Evolutionary conservation across 805 yeast genomes (phyloP).

Genomic region (Suhomyces kilbournensis): DNA sequence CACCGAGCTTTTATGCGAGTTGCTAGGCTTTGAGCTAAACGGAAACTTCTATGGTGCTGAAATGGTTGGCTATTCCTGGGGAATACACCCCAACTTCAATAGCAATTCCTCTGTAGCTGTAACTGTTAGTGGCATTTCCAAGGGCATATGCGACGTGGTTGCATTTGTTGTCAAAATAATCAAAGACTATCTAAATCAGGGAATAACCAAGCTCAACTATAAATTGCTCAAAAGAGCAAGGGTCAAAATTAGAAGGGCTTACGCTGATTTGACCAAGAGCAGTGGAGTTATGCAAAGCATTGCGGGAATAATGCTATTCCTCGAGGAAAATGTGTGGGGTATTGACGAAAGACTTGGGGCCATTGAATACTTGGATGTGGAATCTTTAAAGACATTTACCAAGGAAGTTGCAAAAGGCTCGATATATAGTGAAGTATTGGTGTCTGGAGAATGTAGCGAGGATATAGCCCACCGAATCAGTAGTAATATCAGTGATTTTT

Average conservation of each 20-base stretch:
- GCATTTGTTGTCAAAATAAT: conserved; percentile 30
- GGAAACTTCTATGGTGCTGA: conserved; percentile 51
- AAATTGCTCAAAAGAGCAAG: conserved; percentile 45
- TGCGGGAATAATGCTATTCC: conserved; percentile 46
- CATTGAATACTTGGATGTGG: conserved; percentile 46
- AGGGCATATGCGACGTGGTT: conserved; percentile 36
- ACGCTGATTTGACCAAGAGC: conserved; percentile 39
- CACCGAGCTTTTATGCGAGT: conserved; percentile 53
- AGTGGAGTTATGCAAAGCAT: conserved; percentile 49
- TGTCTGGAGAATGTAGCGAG: conserved; percentile 48
- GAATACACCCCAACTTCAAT: conserved; percentile 49
- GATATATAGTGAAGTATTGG: conserved; percentile 39
- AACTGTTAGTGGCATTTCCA: conserved; percentile 52
- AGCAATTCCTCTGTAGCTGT: conserved; percentile 54
- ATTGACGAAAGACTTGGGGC: conserved; percentile 55
- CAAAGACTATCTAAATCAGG: conserved; percentile 12
- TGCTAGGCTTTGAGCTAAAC: conserved; percentile 41
- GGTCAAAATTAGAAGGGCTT: conserved; percentile 45
- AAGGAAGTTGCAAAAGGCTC: conserved; percentile 8
- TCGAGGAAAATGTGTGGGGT: conserved; percentile 58
- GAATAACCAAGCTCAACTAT: conserved; percentile 14
- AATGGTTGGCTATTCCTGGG: conserved; percentile 56
- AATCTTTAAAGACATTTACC: conserved; percentile 28
- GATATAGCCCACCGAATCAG: conserved; percentile 16
- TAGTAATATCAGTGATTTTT: conserved; percentile 20